Base-by-base conservation (phyloP, 331 rosid genomes). In the Arachis monticola region DNA sequence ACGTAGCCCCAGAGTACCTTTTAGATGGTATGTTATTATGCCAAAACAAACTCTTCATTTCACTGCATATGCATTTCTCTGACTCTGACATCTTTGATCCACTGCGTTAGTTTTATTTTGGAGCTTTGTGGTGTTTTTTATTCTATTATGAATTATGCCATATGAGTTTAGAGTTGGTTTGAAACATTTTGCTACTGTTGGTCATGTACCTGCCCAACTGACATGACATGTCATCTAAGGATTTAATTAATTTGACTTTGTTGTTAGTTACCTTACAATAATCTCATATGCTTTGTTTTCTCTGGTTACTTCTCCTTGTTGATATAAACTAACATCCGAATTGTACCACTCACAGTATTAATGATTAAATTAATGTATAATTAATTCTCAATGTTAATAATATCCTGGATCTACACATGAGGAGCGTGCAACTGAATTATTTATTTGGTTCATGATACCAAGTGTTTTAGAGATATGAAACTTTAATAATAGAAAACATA, bases 1-100 rank as follows among this genome's bases (percentile, higher is more conserved):
- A 94, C 64, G 85, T 94, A 48, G 99, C 99, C 27, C 99, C 99
- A 0, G 97, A 95, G 78, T 95, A 92, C 87, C 93, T 95, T 64
- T 77, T 95, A 80, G 98, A 95, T 79, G 99, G 99, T 92, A 89
- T 59, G 41, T 38, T 38, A 38, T 2, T 38, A 3, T 38, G 85
- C 82, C 86, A 89, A 89, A 75, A 77, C 76, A 65, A 71, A 74
- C 74, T 79, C 76, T 44, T 78, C 42, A 70, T 57, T 73, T 50
- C 72, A 51, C 8, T 32, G 38, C 66, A 64, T 76, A 46, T 72
- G 70, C 70, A 47, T 73, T 73, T 68, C 45, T 81, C 76, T 77
- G 76, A 77, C 84, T 69, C 78, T 27, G 53, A 44, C 27, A 8
- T 31, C 74, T 55, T 74, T 48, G 47, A 80, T 79, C 38, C 79